Evolutionary conservation across 1,284 basidiomycete species (phyloP).

Genomic region (Ganoderma leucocontextum): DNA sequence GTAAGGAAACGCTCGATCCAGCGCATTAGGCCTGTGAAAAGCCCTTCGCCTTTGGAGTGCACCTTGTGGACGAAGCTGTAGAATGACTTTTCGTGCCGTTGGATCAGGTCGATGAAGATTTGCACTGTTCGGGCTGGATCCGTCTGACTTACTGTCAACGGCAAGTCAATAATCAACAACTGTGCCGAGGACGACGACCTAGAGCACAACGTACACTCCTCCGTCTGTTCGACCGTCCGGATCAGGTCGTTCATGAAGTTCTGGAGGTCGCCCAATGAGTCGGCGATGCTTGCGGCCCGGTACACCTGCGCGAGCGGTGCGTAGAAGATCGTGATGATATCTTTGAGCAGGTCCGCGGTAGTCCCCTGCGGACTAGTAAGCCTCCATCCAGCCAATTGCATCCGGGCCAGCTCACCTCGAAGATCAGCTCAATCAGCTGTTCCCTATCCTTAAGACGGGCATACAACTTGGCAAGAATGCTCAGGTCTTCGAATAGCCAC

Average conservation of each 20-base stretch:
- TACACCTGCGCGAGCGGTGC: slow-evolving; percentile 98
- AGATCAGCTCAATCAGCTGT: slow-evolving; percentile 92
- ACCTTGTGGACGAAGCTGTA: slow-evolving; percentile 99
- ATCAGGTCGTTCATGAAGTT: slow-evolving; percentile 97
- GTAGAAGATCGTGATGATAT: slow-evolving; percentile 99
- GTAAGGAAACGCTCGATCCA: slow-evolving; percentile 98
- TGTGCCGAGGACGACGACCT: not conserved
- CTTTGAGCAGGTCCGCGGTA: slow-evolving; percentile 95
- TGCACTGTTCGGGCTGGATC: slow-evolving; percentile 91
- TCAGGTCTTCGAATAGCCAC: slow-evolving; percentile 93
- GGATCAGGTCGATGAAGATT: slow-evolving; percentile 92
- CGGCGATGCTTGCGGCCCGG: slow-evolving; percentile 96
- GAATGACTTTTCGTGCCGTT: slow-evolving; percentile 94
- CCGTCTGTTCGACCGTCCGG: slow-evolving; percentile 90
- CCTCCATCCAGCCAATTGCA: not conserved
- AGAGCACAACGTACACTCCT: slow-evolving; percentile 74
- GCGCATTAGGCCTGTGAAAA: slow-evolving; percentile 94
- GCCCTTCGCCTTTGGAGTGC: slow-evolving; percentile 93
- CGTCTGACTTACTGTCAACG: slow-evolving; percentile 73
- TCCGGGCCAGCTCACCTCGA: slow-evolving; percentile 71
- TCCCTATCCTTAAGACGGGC: slow-evolving; percentile 89
- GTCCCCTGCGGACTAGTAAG: slow-evolving; percentile 67
- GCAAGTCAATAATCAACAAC: not conserved
- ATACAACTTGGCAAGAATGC: slow-evolving; percentile 81
- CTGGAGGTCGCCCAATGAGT: slow-evolving; percentile 92